phyloP scores from a whole-genome alignment of 73 alveolate genomes.

The Paramecium biaurelia region DNA sequence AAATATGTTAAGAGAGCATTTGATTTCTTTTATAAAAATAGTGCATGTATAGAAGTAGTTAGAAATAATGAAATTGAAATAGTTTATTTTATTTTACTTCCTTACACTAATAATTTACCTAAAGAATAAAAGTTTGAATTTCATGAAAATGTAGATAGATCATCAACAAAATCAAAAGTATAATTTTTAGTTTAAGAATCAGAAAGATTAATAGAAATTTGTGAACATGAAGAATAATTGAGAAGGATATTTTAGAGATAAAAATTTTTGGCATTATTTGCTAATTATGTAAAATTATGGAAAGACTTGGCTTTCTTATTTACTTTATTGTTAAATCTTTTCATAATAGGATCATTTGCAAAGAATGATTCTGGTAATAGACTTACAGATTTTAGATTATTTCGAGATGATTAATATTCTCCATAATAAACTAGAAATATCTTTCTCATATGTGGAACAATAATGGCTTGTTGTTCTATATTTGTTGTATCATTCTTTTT shows the following conservation, averaged over 20 bases:
- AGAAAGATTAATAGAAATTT: constrained; percentile 63
- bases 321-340: constrained; percentile 58
- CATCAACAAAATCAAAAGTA: constrained; percentile 65
- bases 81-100: constrained; percentile 62
- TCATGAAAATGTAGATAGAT: constrained; percentile 68
- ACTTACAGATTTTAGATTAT: constrained; percentile 28
- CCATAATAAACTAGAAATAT: constrained; percentile 42
- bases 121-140: constrained; percentile 64
- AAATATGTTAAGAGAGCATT: constrained; percentile 41
- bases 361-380: constrained; percentile 48
- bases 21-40: constrained; percentile 52
- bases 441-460: constrained; percentile 59
- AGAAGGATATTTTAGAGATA: constrained; percentile 50
- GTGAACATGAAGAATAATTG: constrained; percentile 63
- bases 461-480: constrained; percentile 63
- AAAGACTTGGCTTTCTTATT: constrained; percentile 64
- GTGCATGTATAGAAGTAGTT: constrained; percentile 54
- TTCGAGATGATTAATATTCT: constrained; percentile 10
- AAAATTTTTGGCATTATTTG: constrained; percentile 60
- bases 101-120: constrained; percentile 51
- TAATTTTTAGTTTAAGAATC: constrained; percentile 61
- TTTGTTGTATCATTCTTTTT: constrained; percentile 67
- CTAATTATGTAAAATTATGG: constrained; percentile 69
- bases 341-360: constrained; percentile 61
- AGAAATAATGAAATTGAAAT: constrained; percentile 61